Percentiles rank a stretch among this genome's conserved stretches.
Conservation (phyloP, 345 rosid species). For the Rhizophora apiculata region DNA sequence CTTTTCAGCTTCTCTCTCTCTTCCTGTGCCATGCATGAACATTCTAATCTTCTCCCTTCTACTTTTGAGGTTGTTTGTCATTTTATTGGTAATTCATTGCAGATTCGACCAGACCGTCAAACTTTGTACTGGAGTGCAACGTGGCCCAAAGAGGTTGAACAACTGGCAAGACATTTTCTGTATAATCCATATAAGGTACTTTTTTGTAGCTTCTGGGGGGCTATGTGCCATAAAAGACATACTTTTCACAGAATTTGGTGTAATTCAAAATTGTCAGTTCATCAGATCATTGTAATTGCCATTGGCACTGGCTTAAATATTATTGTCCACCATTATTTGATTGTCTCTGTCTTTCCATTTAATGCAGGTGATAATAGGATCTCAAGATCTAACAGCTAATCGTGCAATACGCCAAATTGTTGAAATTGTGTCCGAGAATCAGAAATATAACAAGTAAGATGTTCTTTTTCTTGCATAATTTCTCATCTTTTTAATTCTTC, state of each 20-base stretch:
- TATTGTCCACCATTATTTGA: slow-evolving; percentile 10
- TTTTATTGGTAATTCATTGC: slow-evolving; percentile 11
- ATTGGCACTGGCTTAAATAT: background rate
- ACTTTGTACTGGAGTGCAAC: slow-evolving; percentile 99
- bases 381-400: slow-evolving; percentile 91
- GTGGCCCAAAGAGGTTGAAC: slow-evolving; percentile 99
- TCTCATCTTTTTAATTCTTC: background rate
- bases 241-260: background rate
- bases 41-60: background rate
- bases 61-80: background rate
- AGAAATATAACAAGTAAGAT: slow-evolving; percentile 89
- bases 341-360: slow-evolving; percentile 6
- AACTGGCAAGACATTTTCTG: slow-evolving; percentile 76
- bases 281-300: background rate
- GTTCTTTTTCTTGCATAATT: slow-evolving; percentile 1
- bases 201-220: slow-evolving; percentile 1
- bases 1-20: no score
- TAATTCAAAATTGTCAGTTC: background rate
- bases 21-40: no score
- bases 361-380: slow-evolving; percentile 83
- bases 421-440: slow-evolving; percentile 84
- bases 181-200: slow-evolving; percentile 96
- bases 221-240: background rate
- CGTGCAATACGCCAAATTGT: slow-evolving; percentile 90
- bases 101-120: slow-evolving; percentile 98